phyloP scores from a whole-genome alignment of 306 rosid genomes.

The Canavalia ensiformis region DNA sequence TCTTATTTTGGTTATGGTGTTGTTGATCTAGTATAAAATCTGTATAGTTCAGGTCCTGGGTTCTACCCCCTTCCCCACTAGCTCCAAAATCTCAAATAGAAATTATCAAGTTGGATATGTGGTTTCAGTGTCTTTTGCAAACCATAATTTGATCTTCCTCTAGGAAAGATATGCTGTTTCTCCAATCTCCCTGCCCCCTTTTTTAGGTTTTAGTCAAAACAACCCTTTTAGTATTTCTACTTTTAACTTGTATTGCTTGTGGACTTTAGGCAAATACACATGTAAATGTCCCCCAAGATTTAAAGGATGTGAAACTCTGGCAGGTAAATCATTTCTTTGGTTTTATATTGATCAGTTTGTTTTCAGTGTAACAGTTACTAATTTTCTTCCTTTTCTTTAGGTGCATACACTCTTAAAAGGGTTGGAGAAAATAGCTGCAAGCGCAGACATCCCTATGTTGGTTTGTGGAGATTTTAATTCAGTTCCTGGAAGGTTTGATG shows the following conservation, averaged over 20 bases:
- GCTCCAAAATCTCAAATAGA: constrained; percentile 27
- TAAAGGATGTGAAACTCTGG: constrained; percentile 97
- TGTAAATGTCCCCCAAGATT: constrained; percentile 82
- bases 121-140: constrained; percentile 4
- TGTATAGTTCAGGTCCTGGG: constrained; percentile 12
- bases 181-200: not conserved
- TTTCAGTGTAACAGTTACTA: constrained; percentile 23
- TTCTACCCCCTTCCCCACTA: not conserved
- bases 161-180: constrained; percentile 13
- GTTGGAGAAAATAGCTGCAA: constrained; percentile 94
- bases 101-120: constrained; percentile 1
- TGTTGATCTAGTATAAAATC: constrained; percentile 25
- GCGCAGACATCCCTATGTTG: constrained; percentile 98
- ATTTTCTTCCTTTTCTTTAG: constrained; percentile 55
- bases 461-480: constrained; percentile 99
- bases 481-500: constrained; percentile 88
- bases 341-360: constrained; percentile 13
- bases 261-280: constrained; percentile 88
- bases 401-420: constrained; percentile 97
- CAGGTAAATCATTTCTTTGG: constrained; percentile 67
- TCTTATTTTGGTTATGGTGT: constrained; percentile 27
- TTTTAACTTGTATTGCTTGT: constrained; percentile 40
- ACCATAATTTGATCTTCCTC: constrained; percentile 9
- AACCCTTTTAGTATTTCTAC: not conserved
- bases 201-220: constrained; percentile 1